A percentile compares a stretch with the other conserved stretches of the same genome.
phyloP scores from a whole-genome alignment of 441 rosid species.

The Bocquillonia castaneifolia region DNA sequence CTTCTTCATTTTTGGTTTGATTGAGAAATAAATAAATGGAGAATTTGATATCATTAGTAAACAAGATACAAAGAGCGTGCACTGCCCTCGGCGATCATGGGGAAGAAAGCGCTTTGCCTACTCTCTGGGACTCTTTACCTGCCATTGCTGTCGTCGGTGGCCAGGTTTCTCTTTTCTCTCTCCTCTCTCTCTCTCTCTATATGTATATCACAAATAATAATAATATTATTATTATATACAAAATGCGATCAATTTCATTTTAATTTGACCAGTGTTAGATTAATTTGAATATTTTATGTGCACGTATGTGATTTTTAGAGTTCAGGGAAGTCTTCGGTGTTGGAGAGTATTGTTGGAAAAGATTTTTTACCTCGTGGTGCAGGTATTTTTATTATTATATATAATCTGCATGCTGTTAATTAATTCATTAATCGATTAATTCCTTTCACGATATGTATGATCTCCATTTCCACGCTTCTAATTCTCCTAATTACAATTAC shows the following conservation, averaged over 20 bases:
- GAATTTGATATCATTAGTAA: slow-evolving; percentile 73
- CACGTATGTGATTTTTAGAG: too few species aligned
- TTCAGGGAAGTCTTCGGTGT: slow-evolving; percentile 92
- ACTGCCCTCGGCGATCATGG: slow-evolving; percentile 96
- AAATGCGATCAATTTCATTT: too few species aligned
- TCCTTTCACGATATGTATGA: too few species aligned
- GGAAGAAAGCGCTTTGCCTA: slow-evolving; percentile 84
- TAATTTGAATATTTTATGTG: too few species aligned
- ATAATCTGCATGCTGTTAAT: too few species aligned
- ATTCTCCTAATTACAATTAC: slow-evolving; percentile 24
- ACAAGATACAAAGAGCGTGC: slow-evolving; percentile 86
- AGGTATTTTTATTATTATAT: slow-evolving; percentile 39
- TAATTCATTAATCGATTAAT: too few species aligned
- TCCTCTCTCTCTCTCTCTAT: not conserved
- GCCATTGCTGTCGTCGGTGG: slow-evolving; percentile 97
- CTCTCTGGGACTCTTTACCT: slow-evolving; percentile 95
- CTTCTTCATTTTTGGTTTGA: too few species aligned
- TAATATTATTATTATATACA: too few species aligned
- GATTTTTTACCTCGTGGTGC: slow-evolving; percentile 97
- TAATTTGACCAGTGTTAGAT: too few species aligned
- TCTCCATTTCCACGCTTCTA: too few species aligned
- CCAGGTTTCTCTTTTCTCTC: slow-evolving; percentile 56
- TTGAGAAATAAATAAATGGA: too few species aligned
- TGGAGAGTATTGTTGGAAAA: slow-evolving; percentile 90
- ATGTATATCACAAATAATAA: too few species aligned